Evolutionary conservation across 768 basidiomycete genomes (phyloP).

Genomic region (Paxillus rubicundulus): DNA sequence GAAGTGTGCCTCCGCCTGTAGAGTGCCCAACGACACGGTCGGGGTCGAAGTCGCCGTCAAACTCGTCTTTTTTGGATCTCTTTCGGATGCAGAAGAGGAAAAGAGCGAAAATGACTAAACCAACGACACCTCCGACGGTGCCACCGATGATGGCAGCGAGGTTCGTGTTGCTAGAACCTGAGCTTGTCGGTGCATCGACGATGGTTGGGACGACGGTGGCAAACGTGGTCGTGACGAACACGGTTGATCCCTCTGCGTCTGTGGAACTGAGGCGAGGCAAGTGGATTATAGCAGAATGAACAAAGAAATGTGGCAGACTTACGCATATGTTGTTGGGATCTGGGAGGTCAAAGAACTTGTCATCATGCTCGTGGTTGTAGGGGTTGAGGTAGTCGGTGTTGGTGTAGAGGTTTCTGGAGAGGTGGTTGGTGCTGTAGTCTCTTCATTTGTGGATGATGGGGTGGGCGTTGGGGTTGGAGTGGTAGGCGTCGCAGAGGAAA

Average conservation of each 20-base stretch:
- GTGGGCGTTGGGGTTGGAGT: neutral
- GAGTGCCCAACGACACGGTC: constrained; percentile 37
- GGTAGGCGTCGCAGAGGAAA: constrained; percentile 3
- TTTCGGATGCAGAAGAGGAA: constrained; percentile 31
- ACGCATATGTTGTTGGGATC: constrained; percentile 17
- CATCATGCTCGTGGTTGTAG: neutral
- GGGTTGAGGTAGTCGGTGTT: neutral
- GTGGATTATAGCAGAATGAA: neutral
- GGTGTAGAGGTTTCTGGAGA: neutral
- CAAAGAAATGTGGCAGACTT: constrained; percentile 4
- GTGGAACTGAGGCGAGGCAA: constrained; percentile 19
- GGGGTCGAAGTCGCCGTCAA: constrained; percentile 51
- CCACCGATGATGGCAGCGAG: constrained; percentile 50
- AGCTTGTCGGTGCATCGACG: neutral
- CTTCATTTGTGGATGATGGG: neutral
- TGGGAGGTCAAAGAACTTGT: constrained; percentile 16
- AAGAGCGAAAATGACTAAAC: constrained; percentile 26
- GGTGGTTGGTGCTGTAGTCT: neutral
- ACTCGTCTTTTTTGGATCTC: constrained; percentile 35
- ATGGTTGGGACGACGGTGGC: constrained; percentile 16
- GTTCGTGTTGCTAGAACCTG: constrained; percentile 7
- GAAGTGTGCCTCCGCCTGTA: constrained; percentile 27
- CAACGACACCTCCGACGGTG: constrained; percentile 45
- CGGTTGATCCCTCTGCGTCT: constrained; percentile 17
- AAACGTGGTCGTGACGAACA: constrained; percentile 16